phyloP scores from a whole-genome alignment of 1,139 yeast genomes.

The Pichia sp. region DNA sequence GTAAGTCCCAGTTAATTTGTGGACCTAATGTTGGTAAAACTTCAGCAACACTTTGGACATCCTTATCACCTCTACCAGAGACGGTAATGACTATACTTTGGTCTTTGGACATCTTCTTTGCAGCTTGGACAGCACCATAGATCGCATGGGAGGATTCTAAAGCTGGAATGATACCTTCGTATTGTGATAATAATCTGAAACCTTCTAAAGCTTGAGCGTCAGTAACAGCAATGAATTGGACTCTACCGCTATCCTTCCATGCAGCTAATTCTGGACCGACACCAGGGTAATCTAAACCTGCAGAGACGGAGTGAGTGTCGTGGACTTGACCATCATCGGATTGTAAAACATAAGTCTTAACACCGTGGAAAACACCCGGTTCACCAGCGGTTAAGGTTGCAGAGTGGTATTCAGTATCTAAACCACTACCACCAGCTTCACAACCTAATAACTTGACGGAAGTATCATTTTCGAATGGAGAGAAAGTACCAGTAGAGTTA shows the following conservation, averaged over 20 bases:
- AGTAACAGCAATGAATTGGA: slow-evolving; percentile 85
- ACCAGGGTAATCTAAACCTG: slow-evolving; percentile 98
- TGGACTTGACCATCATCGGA: slow-evolving; percentile 92
- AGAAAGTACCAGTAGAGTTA: slow-evolving; percentile 93
- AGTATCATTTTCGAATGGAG: slow-evolving; percentile 83
- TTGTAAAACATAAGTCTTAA: slow-evolving; percentile 89
- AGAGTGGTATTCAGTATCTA: slow-evolving; percentile 82
- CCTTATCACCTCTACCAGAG: slow-evolving; percentile 99
- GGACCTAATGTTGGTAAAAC: slow-evolving; percentile 88
- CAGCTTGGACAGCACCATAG: slow-evolving; percentile 84
- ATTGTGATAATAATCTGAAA: slow-evolving; percentile 81
- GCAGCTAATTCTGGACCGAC: slow-evolving; percentile 97
- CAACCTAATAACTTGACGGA: slow-evolving; percentile 85
- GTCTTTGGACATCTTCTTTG: slow-evolving; percentile 76
- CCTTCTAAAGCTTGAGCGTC: slow-evolving; percentile 94
- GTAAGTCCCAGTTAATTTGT: slow-evolving; percentile 90
- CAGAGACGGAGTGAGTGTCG: slow-evolving; percentile 97
- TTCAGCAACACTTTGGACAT: slow-evolving; percentile 97
- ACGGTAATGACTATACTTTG: slow-evolving; percentile 83
- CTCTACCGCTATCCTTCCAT: slow-evolving; percentile 96
- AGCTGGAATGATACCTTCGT: slow-evolving; percentile 99
- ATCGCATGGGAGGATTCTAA: slow-evolving; percentile 97
- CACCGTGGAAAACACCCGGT: slow-evolving; percentile 99
- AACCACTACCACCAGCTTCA: slow-evolving; percentile 99
- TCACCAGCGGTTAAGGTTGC: slow-evolving; percentile 92